phyloP scores from a whole-genome alignment of 352 stramenopile species.

The Globisporangium cystogenes region DNA sequence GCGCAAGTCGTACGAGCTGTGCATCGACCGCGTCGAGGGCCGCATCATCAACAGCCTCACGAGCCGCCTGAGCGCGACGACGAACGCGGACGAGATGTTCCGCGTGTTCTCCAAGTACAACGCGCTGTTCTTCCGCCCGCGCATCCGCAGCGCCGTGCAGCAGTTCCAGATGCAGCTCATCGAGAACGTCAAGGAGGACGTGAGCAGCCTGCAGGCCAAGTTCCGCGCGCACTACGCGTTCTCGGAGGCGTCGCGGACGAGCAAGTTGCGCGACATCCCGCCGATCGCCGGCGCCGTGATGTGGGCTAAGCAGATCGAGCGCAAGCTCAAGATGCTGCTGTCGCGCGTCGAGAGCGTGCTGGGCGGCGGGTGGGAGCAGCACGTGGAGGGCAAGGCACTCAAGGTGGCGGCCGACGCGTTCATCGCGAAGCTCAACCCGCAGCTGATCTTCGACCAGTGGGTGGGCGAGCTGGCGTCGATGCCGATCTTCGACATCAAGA shows the following conservation, averaged over 20 bases:
- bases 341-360: conserved; percentile 97
- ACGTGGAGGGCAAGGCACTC: conserved; percentile 95
- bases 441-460: conserved; percentile 95
- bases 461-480: conserved; percentile 89
- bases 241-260: conserved; percentile 93
- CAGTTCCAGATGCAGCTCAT: conserved; percentile 99
- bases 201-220: conserved; percentile 95
- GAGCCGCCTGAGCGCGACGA: conserved; percentile 79
- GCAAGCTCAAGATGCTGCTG: conserved; percentile 96
- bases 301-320: conserved; percentile 99
- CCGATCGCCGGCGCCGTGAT: conserved; percentile 97
- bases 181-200: conserved; percentile 95
- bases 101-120: conserved; percentile 98
- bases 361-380: conserved; percentile 95
- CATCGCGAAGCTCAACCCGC: conserved; percentile 81
- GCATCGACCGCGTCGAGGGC: conserved; percentile 91
- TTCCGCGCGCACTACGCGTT: conserved; percentile 94
- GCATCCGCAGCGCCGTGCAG: conserved; percentile 94
- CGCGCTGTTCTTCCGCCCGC: conserved; percentile 94
- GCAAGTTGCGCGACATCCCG: conserved; percentile 95
- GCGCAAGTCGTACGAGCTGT: conserved; percentile 87
- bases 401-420: conserved; percentile 89
- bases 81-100: conserved; percentile 95
- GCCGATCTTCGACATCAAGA: conserved; percentile 90
- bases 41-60: conserved; percentile 89